Conservation (phyloP, 2,329 filamentous ascomycete species). For the Colletotrichum cereale region DNA sequence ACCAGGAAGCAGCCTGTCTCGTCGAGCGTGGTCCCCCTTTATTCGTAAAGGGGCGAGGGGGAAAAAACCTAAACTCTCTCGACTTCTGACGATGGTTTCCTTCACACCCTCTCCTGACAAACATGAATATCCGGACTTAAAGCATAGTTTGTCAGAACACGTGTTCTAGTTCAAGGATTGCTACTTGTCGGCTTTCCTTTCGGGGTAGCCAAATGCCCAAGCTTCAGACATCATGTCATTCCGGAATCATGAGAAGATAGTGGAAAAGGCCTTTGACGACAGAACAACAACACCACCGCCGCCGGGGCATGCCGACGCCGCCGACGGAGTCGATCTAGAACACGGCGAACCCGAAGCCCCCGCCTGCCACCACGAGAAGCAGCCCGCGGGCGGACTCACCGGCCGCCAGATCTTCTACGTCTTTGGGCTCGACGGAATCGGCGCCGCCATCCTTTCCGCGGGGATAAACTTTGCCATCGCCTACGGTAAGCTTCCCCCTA, state of each 20-base stretch:
- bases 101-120: neutral
- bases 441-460: conserved; percentile 60
- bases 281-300: neutral
- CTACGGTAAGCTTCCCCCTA: conserved; percentile 54
- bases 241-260: conserved; percentile 1
- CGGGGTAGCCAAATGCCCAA: too few species aligned
- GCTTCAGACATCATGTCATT: conserved; percentile 13
- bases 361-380: conserved; percentile 23
- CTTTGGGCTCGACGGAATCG: conserved; percentile 60
- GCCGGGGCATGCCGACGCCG: neutral
- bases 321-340: conserved; percentile 10
- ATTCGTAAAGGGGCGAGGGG: neutral
- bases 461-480: conserved; percentile 66
- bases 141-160: conserved; percentile 19
- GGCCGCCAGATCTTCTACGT: conserved; percentile 62
- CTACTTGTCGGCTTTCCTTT: neutral
- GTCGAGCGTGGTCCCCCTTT: conserved; percentile 17
- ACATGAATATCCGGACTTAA: conserved; percentile 1
- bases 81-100: neutral
- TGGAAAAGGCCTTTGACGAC: conserved; percentile 5
- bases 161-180: conserved; percentile 7
- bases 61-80: conserved; percentile 1
- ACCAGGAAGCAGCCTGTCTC: conserved; percentile 35
- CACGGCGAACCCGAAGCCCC: neutral
- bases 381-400: conserved; percentile 56